Conservation (phyloP, 2,329 filamentous ascomycete genomes). For the Exophiala spinifera region DNA sequence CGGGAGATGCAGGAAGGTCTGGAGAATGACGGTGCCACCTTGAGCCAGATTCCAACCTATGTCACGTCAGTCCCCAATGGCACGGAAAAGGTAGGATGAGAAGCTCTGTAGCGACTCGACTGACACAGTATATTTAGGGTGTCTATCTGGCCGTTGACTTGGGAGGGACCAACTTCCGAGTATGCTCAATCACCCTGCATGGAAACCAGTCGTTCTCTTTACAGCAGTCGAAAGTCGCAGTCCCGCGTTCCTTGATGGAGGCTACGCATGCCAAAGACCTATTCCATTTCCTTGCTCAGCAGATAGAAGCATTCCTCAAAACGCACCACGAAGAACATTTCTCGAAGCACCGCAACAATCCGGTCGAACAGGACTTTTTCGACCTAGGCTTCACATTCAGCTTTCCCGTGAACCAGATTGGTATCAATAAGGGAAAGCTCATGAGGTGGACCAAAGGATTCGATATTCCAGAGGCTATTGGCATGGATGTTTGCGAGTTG, state of each 20-base stretch:
- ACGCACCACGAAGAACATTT: constrained; percentile 88
- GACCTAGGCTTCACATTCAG: constrained; percentile 98
- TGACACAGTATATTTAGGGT: constrained; percentile 59
- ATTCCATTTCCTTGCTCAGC: constrained; percentile 87
- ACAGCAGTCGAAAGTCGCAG: constrained; percentile 86
- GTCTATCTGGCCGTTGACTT: constrained; percentile 95
- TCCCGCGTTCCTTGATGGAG: constrained; percentile 86
- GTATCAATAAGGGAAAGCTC: constrained; percentile 90
- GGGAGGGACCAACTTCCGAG: constrained; percentile 97
- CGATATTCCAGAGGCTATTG: constrained; percentile 89
- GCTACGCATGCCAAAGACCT: constrained; percentile 82
- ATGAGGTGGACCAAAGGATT: constrained; percentile 99
- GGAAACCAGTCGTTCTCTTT: constrained; percentile 94
- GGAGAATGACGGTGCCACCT: constrained; percentile 68
- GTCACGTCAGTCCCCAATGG: constrained; percentile 95
- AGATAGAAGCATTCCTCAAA: constrained; percentile 84
- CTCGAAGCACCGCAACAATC: constrained; percentile 63
- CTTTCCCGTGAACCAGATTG: constrained; percentile 90
- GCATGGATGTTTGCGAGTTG: constrained; percentile 89
- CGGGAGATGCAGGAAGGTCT: constrained; percentile 84
- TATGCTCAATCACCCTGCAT: constrained; percentile 90
- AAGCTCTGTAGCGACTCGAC: constrained; percentile 7
- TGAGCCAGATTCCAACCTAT: constrained; percentile 97
- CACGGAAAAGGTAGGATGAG: constrained; percentile 75
- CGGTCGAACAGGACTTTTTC: constrained; percentile 75